Evolutionary conservation across 1,139 yeast genomes (phyloP).

Genomic region (Saccharomyces pastorianus): DNA sequence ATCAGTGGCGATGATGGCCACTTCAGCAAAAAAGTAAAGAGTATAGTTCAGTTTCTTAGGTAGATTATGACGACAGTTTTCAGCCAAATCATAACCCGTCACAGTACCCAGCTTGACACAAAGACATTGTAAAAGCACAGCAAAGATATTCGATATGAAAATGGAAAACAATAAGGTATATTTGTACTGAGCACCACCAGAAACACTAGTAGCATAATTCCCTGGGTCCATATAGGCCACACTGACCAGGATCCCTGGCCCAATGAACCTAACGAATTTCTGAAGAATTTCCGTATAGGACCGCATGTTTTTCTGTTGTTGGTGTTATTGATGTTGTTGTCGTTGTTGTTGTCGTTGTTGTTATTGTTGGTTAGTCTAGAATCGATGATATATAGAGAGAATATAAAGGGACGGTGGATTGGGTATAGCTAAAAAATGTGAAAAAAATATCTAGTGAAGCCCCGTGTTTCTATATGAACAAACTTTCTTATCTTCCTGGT

Average conservation of each 20-base stretch:
- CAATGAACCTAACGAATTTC: slow-evolving; percentile 47
- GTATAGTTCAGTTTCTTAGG: slow-evolving; percentile 52
- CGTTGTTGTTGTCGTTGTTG: neutral
- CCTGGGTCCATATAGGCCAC: slow-evolving; percentile 60
- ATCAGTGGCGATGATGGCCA: slow-evolving; percentile 78
- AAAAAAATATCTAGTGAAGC: neutral
- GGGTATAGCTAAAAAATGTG: neutral
- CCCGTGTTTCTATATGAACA: neutral
- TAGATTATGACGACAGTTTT: slow-evolving; percentile 54
- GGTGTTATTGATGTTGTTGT: too few relatives aligned
- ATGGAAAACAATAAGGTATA: slow-evolving; percentile 77
- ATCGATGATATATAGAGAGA: neutral
- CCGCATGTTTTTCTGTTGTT: neutral
- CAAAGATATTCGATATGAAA: slow-evolving; percentile 75
- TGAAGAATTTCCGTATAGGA: slow-evolving; percentile 9
- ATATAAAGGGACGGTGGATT: neutral
- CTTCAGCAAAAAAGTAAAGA: slow-evolving; percentile 64
- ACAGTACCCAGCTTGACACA: slow-evolving; percentile 64
- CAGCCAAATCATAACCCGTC: slow-evolving; percentile 69
- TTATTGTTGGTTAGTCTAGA: neutral
- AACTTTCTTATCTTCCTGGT: neutral
- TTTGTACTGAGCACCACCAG: slow-evolving; percentile 84
- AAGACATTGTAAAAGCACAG: slow-evolving; percentile 42
- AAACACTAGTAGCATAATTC: slow-evolving; percentile 88
- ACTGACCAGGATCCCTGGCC: slow-evolving; percentile 84